Evolutionary conservation across 441 rosid species (phyloP).

Genomic region (Arabidopsis lyrata): DNA sequence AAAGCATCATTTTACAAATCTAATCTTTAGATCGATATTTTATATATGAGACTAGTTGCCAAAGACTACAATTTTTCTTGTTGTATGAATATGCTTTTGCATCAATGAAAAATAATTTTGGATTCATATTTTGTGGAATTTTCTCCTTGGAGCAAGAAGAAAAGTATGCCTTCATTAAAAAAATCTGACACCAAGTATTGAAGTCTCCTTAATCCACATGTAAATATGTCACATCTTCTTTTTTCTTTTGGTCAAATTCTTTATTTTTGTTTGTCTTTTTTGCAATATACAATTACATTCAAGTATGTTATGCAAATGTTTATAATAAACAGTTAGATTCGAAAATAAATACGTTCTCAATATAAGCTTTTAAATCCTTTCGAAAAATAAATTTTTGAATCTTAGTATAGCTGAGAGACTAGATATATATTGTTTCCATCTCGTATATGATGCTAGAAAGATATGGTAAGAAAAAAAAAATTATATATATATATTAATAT

Average conservation of each 20-base stretch:
- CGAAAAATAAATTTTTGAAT: neutral
- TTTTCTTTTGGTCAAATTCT: neutral
- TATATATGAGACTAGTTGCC: constrained; percentile 5
- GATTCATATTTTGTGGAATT: neutral
- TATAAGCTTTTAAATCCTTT: neutral
- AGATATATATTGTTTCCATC: neutral
- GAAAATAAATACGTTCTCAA: neutral
- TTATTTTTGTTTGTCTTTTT: neutral
- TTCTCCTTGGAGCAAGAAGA: constrained; percentile 11
- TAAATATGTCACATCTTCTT: too few relatives aligned
- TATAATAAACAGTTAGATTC: neutral
- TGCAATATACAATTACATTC: neutral
- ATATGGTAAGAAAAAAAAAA: neutral
- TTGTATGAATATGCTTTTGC: neutral
- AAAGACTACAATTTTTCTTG: neutral
- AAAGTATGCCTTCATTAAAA: neutral
- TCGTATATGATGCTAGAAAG: neutral
- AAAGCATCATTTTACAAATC: neutral
- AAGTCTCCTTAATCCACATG: neutral
- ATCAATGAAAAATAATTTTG: constrained; percentile 1
- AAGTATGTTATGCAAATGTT: neutral
- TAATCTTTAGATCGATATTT: neutral
- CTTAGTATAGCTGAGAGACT: neutral
- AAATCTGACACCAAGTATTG: neutral
- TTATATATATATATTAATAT: too few relatives aligned